phyloP scores from a whole-genome alignment of 176 grass and related monocot genomes.

The Oropetium thomaeum region DNA sequence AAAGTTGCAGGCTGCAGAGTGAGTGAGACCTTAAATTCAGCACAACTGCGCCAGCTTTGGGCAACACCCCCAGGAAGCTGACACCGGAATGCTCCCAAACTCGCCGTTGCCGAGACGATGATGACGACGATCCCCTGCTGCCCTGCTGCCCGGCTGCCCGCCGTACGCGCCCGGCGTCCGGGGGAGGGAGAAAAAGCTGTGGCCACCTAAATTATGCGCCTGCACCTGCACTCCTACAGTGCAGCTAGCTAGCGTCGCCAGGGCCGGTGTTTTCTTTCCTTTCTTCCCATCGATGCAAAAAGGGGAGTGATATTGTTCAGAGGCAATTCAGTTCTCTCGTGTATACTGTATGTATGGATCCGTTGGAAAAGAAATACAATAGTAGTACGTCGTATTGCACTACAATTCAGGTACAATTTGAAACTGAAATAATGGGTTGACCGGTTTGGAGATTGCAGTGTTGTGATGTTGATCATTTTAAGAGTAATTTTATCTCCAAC shows the following conservation, averaged over 20 bases:
- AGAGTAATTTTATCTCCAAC: neutral
- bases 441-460: neutral
- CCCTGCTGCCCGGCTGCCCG: too few relatives aligned
- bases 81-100: slow-evolving; percentile 31
- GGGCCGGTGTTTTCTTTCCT: neutral
- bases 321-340: neutral
- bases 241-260: neutral
- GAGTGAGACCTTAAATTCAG: slow-evolving; percentile 2
- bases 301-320: neutral
- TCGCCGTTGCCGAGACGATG: slow-evolving; percentile 10
- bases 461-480: neutral
- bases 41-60: neutral
- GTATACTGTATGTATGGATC: neutral
- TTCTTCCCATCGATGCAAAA: neutral
- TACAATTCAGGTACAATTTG: neutral
- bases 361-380: neutral
- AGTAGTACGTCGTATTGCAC: too few relatives aligned
- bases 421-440: neutral
- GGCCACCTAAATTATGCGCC: slow-evolving; percentile 25
- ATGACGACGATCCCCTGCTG: neutral
- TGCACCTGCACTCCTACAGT: neutral
- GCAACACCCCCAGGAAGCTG: slow-evolving; percentile 22
- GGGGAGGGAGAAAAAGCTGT: neutral
- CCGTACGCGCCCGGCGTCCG: neutral
- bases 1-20: neutral